Evolutionary conservation across 495 filamentous ascomycete genomes (phyloP).

Genomic region (Jackrogersella minutella): DNA sequence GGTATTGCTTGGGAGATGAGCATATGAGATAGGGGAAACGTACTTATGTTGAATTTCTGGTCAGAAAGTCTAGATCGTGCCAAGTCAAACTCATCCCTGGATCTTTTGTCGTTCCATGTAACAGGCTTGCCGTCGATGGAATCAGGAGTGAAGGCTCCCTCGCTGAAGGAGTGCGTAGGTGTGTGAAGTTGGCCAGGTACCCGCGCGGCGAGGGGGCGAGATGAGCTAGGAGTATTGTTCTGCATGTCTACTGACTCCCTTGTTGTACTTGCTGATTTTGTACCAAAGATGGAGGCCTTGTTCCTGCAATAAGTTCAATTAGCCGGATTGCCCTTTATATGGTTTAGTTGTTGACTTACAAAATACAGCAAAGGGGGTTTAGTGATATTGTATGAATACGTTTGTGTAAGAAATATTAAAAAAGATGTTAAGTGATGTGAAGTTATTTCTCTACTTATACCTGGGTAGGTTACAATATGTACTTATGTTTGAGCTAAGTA

Average conservation of each 20-base stretch:
- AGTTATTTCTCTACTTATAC: too few species aligned
- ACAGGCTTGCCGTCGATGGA: constrained; percentile 54
- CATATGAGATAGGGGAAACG: constrained; percentile 18
- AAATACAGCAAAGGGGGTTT: background rate
- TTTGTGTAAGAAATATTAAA: too few species aligned
- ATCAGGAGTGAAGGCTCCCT: constrained; percentile 31
- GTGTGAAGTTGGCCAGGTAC: constrained; percentile 34
- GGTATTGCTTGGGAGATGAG: background rate
- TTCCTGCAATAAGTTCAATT: background rate
- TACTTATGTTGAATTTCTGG: constrained; percentile 52
- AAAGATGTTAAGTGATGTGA: too few species aligned
- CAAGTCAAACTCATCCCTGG: constrained; percentile 65
- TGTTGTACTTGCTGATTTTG: background rate
- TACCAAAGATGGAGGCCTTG: background rate
- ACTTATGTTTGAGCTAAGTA: background rate
- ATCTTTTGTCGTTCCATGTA: constrained; percentile 63
- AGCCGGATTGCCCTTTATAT: constrained; percentile 37
- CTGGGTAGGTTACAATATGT: too few species aligned
- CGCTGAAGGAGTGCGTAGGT: constrained; percentile 39
- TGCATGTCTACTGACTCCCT: constrained; percentile 28
- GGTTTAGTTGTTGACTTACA: background rate
- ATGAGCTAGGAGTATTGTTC: constrained; percentile 39
- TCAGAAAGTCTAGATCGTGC: constrained; percentile 47
- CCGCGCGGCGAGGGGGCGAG: constrained; percentile 43
- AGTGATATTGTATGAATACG: too few species aligned